Conservation (phyloP, 208 protist genomes). For the Balamuthia mandrillaris region DNA sequence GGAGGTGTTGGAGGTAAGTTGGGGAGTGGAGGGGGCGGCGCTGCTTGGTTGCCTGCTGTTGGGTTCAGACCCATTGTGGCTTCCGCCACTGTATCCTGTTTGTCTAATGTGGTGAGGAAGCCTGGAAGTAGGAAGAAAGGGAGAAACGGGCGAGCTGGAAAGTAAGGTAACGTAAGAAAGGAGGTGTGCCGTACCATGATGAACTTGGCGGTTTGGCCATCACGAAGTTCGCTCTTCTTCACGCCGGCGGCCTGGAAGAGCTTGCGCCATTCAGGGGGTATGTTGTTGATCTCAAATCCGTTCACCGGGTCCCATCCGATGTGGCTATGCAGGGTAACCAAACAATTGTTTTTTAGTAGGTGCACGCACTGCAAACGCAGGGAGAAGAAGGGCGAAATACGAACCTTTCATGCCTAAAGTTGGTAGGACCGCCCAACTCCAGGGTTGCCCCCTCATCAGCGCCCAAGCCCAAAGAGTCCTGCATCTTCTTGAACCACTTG, state of each 20-base stretch:
- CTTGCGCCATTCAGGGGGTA: slow-evolving; percentile 51
- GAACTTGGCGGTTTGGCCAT: slow-evolving; percentile 51
- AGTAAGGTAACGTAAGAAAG: too few relatives aligned
- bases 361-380: too few relatives aligned
- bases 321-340: too few relatives aligned
- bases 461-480: neutral
- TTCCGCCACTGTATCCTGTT: neutral
- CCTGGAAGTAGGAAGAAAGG: too few relatives aligned
- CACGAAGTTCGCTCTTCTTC: slow-evolving; percentile 53
- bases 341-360: too few relatives aligned
- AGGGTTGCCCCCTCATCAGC: neutral
- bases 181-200: too few relatives aligned
- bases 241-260: slow-evolving; percentile 54
- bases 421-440: slow-evolving; percentile 29
- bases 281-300: slow-evolving; percentile 39
- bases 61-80: slow-evolving; percentile 9
- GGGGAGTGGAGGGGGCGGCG: neutral
- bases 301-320: slow-evolving; percentile 43
- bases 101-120: too few relatives aligned
- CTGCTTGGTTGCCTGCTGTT: neutral
- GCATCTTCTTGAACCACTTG: neutral
- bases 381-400: neutral
- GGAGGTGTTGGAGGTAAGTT: neutral
- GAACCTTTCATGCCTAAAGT: slow-evolving; percentile 55
- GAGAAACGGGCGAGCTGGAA: too few relatives aligned